Evolutionary conservation across 2,329 filamentous ascomycete species (phyloP), one percentile per base, ranked within the genome.

Genomic region (Epichloe gansuensis): DNA sequence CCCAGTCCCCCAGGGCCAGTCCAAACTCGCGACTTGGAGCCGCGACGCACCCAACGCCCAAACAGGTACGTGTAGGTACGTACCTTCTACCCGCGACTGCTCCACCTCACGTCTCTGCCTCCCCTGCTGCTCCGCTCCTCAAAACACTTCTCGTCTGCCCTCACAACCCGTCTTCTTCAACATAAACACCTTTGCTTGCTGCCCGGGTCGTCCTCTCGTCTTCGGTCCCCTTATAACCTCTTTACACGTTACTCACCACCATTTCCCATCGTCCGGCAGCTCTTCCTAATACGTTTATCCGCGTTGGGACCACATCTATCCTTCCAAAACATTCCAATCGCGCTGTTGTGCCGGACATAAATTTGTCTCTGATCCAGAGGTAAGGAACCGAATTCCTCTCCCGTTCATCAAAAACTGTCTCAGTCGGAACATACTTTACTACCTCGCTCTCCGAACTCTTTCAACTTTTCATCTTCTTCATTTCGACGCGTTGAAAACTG

Each of bases 111-210:
- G 53, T 60, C 59, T 58, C 60, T 57, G 56, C 56, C 63, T 61
- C 60, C 58, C 65, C 58, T 63, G 61, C 61, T 58, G 55, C 61
- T 62, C 61, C 62, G 59, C 64, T 65, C 59, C 61, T 66, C 64
- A 68, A 68, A 67, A 68, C 65, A 68, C 62, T 61, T 62, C 63
- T 55, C 63, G 62, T 62, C 60, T 47, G 59, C 60, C 65, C 62
- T 67, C 64, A 66, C 62, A 46, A 61, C 56, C 56, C 57, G 55
- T 56, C 59, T 56, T 52, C 62, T 56, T 60, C 52, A 61, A 63
- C 64, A 67, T 65, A 65, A 66, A 65, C 64, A 68, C 54, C 62
- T 62, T 63, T 41, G 57, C 17, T 56, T 58, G 60, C 62, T 60
- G 55, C 59, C 56, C 57, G 55, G 57, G 57, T 54, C 51, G 57